Evolutionary conservation across 768 basidiomycete species (phyloP), one percentile per base, ranked within the genome.

Genomic region (Leccinum subtestaceum): DNA sequence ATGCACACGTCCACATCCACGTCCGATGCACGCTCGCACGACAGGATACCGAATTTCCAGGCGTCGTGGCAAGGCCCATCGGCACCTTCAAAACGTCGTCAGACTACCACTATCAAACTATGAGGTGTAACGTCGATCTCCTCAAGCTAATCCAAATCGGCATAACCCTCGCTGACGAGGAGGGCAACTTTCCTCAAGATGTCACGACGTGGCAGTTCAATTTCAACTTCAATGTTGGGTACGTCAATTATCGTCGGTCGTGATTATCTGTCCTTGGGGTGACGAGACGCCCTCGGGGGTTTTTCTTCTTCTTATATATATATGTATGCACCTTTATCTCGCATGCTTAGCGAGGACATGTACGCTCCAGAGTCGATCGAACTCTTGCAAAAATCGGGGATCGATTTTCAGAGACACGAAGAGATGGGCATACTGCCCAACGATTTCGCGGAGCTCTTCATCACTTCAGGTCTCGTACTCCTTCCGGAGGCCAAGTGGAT

Each of bases 191-290:
- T 58, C 93, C 95, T 11, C 86, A 86, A 65, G 95, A 96, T 55
- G 84, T 88, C 36, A 90, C 91, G 31, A 97, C 95, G 55, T 99
- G 97, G 97, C 97, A 99, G 74, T 99, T 99, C 78, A 99, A 99
- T 74, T 98, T 99, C 79, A 84, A 83, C 70, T 99, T 98, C 75
- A 91, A 84, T 73, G 76, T 95, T 61, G 84, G 84, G 96, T 95
- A 70, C 64, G 88, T 78, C 34, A 19, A 9, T 4, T 32, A n/a
- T 47, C 10, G 19, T n/a, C 43, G 23, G 31, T 51, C 52, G 21
- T 53, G 32, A 7, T 36, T n/a, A 9, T 19, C 17, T 43, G 19
- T 2, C 11, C 9, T 38, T 23, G 46, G 7, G 40, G 38, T 60
- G 31, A n/a, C 52, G 27, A 53, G 31, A 25, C 52, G 47, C 40